Conservation (phyloP, 371 early-diverging fungal genomes). For the Umbelopsis sp. region DNA sequence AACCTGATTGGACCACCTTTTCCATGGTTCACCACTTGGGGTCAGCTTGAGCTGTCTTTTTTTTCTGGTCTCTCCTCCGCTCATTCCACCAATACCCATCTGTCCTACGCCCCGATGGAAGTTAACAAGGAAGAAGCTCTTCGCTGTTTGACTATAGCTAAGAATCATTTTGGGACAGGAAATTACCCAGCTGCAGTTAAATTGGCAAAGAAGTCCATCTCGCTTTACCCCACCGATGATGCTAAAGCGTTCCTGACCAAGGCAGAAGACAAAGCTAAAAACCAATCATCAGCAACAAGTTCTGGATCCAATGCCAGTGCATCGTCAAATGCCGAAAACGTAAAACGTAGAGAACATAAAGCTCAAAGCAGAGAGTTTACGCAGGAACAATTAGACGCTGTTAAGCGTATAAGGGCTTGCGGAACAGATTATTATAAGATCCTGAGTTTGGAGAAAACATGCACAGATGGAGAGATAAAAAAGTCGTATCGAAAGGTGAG, state of each 20-base stretch:
- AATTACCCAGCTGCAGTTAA: constrained; percentile 74
- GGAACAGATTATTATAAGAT: constrained; percentile 88
- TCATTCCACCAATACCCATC: constrained; percentile 5
- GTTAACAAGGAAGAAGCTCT: constrained; percentile 90
- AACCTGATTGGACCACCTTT: constrained; percentile 14
- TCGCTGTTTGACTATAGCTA: constrained; percentile 80
- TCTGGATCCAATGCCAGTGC: constrained; percentile 7
- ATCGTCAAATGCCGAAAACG: constrained; percentile 7
- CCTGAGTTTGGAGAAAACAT: constrained; percentile 82
- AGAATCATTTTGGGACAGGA: constrained; percentile 61
- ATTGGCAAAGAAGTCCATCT: constrained; percentile 81
- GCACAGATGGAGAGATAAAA: constrained; percentile 89
- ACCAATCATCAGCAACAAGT: constrained; percentile 24
- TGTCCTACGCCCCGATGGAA: constrained; percentile 59
- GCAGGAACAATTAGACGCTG: constrained; percentile 78
- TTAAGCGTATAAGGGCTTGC: constrained; percentile 72
- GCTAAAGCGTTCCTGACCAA: constrained; percentile 61
- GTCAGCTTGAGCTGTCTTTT: not conserved
- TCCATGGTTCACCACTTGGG: not conserved
- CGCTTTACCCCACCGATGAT: constrained; percentile 75
- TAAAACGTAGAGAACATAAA: constrained; percentile 26
- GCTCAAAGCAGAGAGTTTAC: constrained; percentile 69
- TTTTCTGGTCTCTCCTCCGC: constrained; percentile 15
- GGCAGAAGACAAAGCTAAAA: constrained; percentile 39
- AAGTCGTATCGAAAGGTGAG: constrained; percentile 94